Percentiles rank a stretch among this genome's conserved stretches.
Conservation (phyloP, 2,329 filamentous ascomycete species). For the Penicillium oxalicum region DNA sequence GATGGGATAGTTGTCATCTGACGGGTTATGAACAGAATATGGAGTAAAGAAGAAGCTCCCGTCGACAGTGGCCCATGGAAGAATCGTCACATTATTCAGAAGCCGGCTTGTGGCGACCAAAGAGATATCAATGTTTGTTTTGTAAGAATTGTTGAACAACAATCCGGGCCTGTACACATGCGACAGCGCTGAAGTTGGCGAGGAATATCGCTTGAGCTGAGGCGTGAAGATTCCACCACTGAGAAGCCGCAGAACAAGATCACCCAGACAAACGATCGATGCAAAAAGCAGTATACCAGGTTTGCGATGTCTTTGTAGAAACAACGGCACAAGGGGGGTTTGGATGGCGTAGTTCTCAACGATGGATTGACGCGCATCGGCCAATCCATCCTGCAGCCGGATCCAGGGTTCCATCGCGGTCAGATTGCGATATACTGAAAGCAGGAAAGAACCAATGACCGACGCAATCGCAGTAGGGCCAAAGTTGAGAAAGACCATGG, state of each 20-base stretch:
- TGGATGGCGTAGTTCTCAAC: conserved; percentile 10
- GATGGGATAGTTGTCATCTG: conserved; percentile 7
- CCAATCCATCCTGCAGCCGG: conserved; percentile 12
- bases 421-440: conserved; percentile 17
- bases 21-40: conserved; percentile 4
- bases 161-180: conserved; percentile 5
- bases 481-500: conserved; percentile 12
- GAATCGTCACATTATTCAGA: conserved; percentile 1
- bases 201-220: conserved; percentile 1
- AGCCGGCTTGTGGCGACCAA: background rate
- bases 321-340: conserved; percentile 7
- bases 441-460: conserved; percentile 13
- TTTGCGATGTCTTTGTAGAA: background rate
- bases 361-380: conserved; percentile 5
- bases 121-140: conserved; percentile 2
- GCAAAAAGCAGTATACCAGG: conserved; percentile 4
- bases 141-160: background rate
- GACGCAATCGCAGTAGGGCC: conserved; percentile 18
- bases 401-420: conserved; percentile 18
- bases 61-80: conserved; percentile 1
- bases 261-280: conserved; percentile 10
- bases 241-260: conserved; percentile 11
- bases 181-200: background rate
- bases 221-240: conserved; percentile 20
- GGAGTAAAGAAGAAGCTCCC: conserved; percentile 7